Evolutionary conservation across 2,329 filamentous ascomycete species (phyloP), one percentile per base, ranked within the genome.

Genomic region (Annulohypoxylon truncatum): DNA sequence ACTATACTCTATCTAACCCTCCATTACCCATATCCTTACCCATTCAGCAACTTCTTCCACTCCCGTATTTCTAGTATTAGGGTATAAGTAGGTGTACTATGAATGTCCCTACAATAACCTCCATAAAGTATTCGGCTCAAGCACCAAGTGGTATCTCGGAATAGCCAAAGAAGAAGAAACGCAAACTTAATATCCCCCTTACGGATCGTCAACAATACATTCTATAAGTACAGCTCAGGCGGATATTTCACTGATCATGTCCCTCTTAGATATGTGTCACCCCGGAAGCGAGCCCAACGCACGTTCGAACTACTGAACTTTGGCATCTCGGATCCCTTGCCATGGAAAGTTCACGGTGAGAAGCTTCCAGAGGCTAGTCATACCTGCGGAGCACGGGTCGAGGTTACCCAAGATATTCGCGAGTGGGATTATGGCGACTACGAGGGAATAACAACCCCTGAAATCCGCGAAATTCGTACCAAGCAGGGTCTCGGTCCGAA

Each of bases 381-480:
- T 24, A 77, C 80, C 24, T 92, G 89, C 54, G 74, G 80, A 12
- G 90, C 91, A 6, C 80, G 82, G 24, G 83, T 94, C 20, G 84
- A 92, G 73, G 81, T 93, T 67, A 92, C 90, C 1, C 85, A 92
- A 54, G 89, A 89, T 65, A 88, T 96, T 61, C 86, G 91, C 13
- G 92, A 96, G 78, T 96, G 93, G 93, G 90, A 96, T 79, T 96
- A 97, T 75, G 93, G 92, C 46, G 87, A 91, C 71, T 97, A 96
- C 75, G 93, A 97, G 80, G 93, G 93, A 7, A 85, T 96, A 75
- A 93, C 91, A 33, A 90, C 85, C 67, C 80, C 84, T 13, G 83
- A 93, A 70, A 96, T 96, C 75, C 83, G 86, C 53, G 82, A 84
- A 55, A 74, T 81, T 70, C 85, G 86, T 53, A 82, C 80, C 64